phyloP scores from a whole-genome alignment of 495 filamentous ascomycete genomes.

The Articulospora tetracladia region DNA sequence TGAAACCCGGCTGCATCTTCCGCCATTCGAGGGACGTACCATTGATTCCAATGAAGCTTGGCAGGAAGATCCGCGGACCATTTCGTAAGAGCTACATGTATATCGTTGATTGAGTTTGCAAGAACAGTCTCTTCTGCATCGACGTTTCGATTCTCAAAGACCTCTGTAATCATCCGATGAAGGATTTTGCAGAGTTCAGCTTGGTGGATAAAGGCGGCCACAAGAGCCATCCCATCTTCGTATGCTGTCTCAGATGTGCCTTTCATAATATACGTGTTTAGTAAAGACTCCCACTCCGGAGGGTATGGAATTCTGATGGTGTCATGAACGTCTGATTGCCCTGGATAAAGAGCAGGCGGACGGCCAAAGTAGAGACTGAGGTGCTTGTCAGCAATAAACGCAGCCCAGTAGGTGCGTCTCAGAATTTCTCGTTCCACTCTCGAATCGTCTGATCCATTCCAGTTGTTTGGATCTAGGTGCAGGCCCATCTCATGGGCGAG shows the following conservation, averaged over 20 bases:
- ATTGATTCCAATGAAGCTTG: slow-evolving; percentile 31
- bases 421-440: slow-evolving; percentile 29
- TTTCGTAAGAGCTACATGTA: slow-evolving; percentile 28
- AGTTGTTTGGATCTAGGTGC: slow-evolving; percentile 34
- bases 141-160: slow-evolving; percentile 30
- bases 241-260: slow-evolving; percentile 25
- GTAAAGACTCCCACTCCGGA: slow-evolving; percentile 21
- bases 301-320: slow-evolving; percentile 28
- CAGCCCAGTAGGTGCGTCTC: slow-evolving; percentile 31
- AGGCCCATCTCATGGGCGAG: slow-evolving; percentile 31
- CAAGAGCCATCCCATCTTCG: slow-evolving; percentile 28
- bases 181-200: slow-evolving; percentile 31
- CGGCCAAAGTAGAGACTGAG: slow-evolving; percentile 31
- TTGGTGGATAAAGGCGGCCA: slow-evolving; percentile 26
- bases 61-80: slow-evolving; percentile 29
- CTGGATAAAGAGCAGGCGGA: slow-evolving; percentile 30
- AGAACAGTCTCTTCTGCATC: slow-evolving; percentile 25
- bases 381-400: slow-evolving; percentile 31
- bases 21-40: slow-evolving; percentile 2
- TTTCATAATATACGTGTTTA: slow-evolving; percentile 27
- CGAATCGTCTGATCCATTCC: slow-evolving; percentile 24
- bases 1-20: neutral
- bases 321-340: slow-evolving; percentile 30
- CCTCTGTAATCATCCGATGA: slow-evolving; percentile 32
- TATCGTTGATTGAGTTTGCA: slow-evolving; percentile 26